Percentiles rank a stretch among this genome's conserved stretches.
Conservation (phyloP, 2,329 filamentous ascomycete species). For the Pseudogymnoascus sp. region DNA sequence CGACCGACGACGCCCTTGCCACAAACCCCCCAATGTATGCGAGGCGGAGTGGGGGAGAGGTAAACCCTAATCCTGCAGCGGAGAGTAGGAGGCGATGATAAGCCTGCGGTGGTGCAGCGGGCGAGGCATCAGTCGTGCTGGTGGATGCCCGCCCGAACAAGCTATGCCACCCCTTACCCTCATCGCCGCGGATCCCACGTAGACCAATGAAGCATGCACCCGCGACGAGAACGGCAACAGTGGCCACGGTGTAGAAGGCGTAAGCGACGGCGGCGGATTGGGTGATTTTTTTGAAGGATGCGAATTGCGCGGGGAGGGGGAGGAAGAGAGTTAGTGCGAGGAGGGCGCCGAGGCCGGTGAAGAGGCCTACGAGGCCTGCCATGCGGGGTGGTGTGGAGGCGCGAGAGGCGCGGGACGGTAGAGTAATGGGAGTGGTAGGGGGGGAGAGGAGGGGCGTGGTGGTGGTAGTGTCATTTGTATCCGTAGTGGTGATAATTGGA, state of each 20-base stretch:
- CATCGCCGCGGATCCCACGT: constrained; percentile 59
- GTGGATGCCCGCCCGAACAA: constrained; percentile 36
- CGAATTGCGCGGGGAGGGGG: constrained; percentile 74
- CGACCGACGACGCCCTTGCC: constrained; percentile 86
- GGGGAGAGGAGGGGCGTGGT: not conserved
- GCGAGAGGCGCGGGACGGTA: not conserved
- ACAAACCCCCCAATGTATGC: constrained; percentile 94
- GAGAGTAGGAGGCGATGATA: constrained; percentile 53
- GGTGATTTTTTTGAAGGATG: constrained; percentile 59
- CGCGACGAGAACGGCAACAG: constrained; percentile 62
- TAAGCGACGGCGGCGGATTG: constrained; percentile 67
- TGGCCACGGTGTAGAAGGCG: constrained; percentile 81
- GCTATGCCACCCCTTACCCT: constrained; percentile 62
- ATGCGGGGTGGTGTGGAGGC: constrained; percentile 50
- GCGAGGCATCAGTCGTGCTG: constrained; percentile 1
- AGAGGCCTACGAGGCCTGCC: constrained; percentile 83
- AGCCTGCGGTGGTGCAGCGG: constrained; percentile 34
- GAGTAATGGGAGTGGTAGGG: constrained; percentile 11
- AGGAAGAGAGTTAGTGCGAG: constrained; percentile 76
- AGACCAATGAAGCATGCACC: constrained; percentile 72
- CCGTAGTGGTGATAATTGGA: constrained; percentile 27
- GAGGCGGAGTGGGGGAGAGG: constrained; percentile 68
- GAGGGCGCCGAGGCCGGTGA: constrained; percentile 85
- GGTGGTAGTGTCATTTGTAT: not conserved
- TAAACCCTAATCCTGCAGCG: constrained; percentile 61